A percentile compares a stretch with the other conserved stretches of the same genome.
Evolutionary conservation across 129 eudicot genomes (phyloP).

Genomic region (Chrysanthemum lavandulifolium): DNA sequence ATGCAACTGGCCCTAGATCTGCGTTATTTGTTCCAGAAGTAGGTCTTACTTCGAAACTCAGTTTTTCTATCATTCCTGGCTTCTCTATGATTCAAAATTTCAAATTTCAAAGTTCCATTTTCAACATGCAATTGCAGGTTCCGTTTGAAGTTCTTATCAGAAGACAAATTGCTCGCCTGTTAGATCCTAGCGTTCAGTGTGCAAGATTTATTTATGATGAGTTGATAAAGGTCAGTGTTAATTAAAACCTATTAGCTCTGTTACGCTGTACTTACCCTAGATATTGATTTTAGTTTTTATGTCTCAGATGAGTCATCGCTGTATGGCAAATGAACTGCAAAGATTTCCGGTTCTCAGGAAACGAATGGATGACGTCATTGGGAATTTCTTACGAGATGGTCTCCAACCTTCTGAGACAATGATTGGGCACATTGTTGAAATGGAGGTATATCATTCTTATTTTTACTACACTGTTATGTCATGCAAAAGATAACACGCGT

Average conservation of each 20-base stretch:
- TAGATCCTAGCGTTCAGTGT: constrained; percentile 99
- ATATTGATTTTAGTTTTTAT: constrained; percentile 20
- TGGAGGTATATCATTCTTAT: constrained; percentile 67
- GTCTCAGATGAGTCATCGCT: constrained; percentile 84
- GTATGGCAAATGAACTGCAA: constrained; percentile 86
- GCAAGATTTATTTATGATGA: constrained; percentile 95
- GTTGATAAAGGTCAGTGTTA: constrained; percentile 68
- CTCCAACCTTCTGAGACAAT: constrained; percentile 95
- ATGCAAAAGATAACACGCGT: constrained; percentile 3
- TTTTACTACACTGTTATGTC: neutral
- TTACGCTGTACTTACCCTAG: neutral
- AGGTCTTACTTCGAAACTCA: constrained; percentile 34
- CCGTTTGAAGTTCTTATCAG: constrained; percentile 97
- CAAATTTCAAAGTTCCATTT: neutral
- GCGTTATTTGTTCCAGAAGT: constrained; percentile 97
- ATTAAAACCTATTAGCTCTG: constrained; percentile 2
- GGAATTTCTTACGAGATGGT: constrained; percentile 86
- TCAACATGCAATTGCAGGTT: constrained; percentile 44
- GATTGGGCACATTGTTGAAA: constrained; percentile 95
- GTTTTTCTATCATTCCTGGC: constrained; percentile 12
- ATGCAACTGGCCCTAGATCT: constrained; percentile 95
- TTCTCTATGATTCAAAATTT: neutral
- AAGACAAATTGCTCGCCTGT: constrained; percentile 83
- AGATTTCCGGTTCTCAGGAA: constrained; percentile 88
- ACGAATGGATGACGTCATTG: constrained; percentile 91